Conservation (phyloP, 176 grass and related monocot genomes). For the Ensete glaucum region DNA sequence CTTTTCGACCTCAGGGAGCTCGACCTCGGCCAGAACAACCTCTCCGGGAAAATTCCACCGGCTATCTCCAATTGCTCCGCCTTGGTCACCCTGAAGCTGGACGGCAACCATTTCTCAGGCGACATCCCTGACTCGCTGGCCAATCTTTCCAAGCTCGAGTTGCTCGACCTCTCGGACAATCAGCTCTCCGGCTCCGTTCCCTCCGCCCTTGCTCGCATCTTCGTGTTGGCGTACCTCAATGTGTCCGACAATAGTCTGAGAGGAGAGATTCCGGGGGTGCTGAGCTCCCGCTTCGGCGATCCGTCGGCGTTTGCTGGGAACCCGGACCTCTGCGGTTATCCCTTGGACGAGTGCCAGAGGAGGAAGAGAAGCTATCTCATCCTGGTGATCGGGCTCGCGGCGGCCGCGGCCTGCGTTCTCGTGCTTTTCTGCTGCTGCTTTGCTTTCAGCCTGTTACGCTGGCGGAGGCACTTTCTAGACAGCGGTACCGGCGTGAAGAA, state of each 20-base stretch:
- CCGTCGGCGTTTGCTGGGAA: constrained; percentile 55
- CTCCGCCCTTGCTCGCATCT: constrained; percentile 59
- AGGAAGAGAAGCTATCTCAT: constrained; percentile 40
- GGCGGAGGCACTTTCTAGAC: constrained; percentile 65
- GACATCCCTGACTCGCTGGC: constrained; percentile 65
- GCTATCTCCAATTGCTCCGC: constrained; percentile 72
- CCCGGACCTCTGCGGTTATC: constrained; percentile 60
- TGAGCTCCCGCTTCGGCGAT: constrained; percentile 54
- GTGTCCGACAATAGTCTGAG: constrained; percentile 71
- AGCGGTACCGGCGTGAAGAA: constrained; percentile 69
- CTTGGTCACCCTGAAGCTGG: constrained; percentile 43
- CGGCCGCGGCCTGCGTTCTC: constrained; percentile 35
- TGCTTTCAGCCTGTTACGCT: constrained; percentile 49
- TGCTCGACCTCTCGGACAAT: constrained; percentile 67
- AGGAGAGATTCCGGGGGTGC: constrained; percentile 64
- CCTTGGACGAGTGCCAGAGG: constrained; percentile 42
- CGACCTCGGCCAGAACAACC: constrained; percentile 59
- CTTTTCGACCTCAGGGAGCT: constrained; percentile 51
- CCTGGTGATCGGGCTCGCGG: constrained; percentile 49
- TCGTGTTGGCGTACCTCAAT: constrained; percentile 51
- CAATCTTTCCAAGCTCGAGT: constrained; percentile 73
- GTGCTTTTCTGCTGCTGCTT: constrained; percentile 67
- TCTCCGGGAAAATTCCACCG: constrained; percentile 57
- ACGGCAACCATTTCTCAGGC: constrained; percentile 58
- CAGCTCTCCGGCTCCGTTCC: constrained; percentile 65